Conservation (phyloP, 1,284 basidiomycete genomes). For the Cutaneotrichosporon sp. region DNA sequence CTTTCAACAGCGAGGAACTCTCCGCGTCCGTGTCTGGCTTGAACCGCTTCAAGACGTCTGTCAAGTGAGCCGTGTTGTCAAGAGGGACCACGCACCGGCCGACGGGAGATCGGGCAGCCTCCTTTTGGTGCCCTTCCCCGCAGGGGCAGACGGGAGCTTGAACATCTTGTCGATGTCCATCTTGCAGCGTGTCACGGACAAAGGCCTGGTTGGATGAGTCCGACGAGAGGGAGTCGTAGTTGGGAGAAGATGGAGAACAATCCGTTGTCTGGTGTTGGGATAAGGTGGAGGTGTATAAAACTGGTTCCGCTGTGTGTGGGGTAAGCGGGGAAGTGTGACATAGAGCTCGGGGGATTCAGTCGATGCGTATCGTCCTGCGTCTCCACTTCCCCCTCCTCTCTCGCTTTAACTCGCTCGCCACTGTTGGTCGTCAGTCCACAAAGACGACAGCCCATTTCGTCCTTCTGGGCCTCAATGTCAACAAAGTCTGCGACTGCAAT, state of each 20-base stretch:
- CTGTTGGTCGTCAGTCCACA: not conserved
- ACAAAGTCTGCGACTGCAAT: not conserved
- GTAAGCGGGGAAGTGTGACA: not conserved
- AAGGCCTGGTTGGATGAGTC: not conserved
- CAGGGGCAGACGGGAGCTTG: slow-evolving; percentile 44
- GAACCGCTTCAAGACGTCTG: slow-evolving; percentile 22
- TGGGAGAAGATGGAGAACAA: not conserved
- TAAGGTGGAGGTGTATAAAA: slow-evolving; percentile 2
- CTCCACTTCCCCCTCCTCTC: not conserved
- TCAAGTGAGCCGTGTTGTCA: not conserved
- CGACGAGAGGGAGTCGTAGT: not conserved
- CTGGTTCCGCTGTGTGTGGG: not conserved
- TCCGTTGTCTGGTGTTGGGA: not conserved
- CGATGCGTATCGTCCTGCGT: not conserved
- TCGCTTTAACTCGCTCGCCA: not conserved
- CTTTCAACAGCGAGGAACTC: too few species aligned
- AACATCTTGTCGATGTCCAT: slow-evolving; percentile 55
- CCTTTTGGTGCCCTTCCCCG: slow-evolving; percentile 64
- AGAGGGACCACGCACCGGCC: slow-evolving; percentile 51
- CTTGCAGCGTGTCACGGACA: not conserved
- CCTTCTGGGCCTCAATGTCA: not conserved
- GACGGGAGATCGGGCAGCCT: slow-evolving; percentile 80
- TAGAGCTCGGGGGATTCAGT: not conserved
- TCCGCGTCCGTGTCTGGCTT: slow-evolving; percentile 1
- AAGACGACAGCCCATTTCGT: not conserved